phyloP scores from a whole-genome alignment of 345 rosid genomes.

The Eucalyptus shirleyi region DNA sequence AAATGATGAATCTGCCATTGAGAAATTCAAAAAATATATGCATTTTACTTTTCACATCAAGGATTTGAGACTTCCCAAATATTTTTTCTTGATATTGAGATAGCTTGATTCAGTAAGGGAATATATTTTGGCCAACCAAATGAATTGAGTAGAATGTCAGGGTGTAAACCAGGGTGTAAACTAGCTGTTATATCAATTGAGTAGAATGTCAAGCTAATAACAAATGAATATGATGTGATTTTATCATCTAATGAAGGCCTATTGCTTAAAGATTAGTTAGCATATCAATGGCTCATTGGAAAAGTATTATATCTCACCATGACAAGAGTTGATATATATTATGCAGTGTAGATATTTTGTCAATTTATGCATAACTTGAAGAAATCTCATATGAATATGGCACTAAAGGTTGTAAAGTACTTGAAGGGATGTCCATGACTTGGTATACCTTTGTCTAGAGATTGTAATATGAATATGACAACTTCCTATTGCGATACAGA shows the following conservation, averaged over 20 bases:
- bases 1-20: neutral
- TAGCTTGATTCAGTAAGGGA: no score
- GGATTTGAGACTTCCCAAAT: neutral
- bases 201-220: no score
- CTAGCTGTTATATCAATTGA: no score
- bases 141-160: no score
- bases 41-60: neutral
- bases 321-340: neutral
- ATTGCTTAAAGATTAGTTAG: neutral
- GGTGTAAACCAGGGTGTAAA: no score
- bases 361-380: no score
- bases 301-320: neutral
- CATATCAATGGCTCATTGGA: neutral
- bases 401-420: neutral
- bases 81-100: neutral
- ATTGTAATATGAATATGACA: neutral
- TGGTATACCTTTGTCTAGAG: neutral
- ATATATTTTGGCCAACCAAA: no score
- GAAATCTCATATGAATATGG: neutral
- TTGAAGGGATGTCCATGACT: neutral
- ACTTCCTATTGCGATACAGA: neutral
- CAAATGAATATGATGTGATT: neutral
- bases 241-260: neutral
- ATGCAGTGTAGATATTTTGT: rapidly evolving
- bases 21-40: no score